A percentile compares a stretch with the other conserved stretches of the same genome.
These are phyloP conservation scores for Fraxinus anomala DNA, from an alignment of 257 asterid species.

Conservation along the genomic window DNA sequence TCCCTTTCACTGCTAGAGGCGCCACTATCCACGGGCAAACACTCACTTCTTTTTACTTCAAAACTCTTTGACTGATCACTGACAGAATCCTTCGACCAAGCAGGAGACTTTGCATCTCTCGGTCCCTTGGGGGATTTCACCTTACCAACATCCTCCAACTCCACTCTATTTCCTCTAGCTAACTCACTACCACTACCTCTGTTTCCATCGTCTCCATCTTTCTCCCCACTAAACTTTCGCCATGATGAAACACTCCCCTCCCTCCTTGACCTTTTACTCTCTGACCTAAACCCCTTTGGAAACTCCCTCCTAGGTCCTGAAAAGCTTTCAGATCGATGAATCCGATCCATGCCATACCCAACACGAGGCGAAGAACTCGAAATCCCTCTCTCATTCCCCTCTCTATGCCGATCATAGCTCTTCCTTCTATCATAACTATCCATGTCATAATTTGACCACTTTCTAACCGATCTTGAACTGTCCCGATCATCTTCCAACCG, in stretches of 20 bases:
- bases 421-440: slow-evolving; percentile 78
- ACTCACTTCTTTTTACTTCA: slow-evolving; percentile 68
- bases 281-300: slow-evolving; percentile 95
- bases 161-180: slow-evolving; percentile 52
- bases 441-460: slow-evolving; percentile 69
- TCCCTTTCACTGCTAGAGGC: slow-evolving; percentile 84
- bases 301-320: slow-evolving; percentile 84
- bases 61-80: slow-evolving; percentile 88
- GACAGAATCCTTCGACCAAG: slow-evolving; percentile 91
- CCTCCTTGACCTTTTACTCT: slow-evolving; percentile 86
- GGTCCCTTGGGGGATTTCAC: slow-evolving; percentile 59
- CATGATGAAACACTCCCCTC: slow-evolving; percentile 83
- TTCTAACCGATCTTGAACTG: slow-evolving; percentile 61
- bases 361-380: slow-evolving; percentile 71
- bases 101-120: slow-evolving; percentile 77
- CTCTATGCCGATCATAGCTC: slow-evolving; percentile 70
- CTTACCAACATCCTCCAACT: slow-evolving; percentile 63
- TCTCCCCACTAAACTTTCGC: slow-evolving; percentile 73
- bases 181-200: slow-evolving; percentile 55
- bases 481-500: slow-evolving; percentile 84
- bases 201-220: slow-evolving; percentile 72
- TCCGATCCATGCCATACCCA: slow-evolving; percentile 63
- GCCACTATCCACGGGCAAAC: slow-evolving; percentile 60
- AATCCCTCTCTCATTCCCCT: slow-evolving; percentile 62
- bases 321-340: slow-evolving; percentile 84